phyloP scores from a whole-genome alignment of 805 yeast species.

The Kodamaea fukazawae region DNA sequence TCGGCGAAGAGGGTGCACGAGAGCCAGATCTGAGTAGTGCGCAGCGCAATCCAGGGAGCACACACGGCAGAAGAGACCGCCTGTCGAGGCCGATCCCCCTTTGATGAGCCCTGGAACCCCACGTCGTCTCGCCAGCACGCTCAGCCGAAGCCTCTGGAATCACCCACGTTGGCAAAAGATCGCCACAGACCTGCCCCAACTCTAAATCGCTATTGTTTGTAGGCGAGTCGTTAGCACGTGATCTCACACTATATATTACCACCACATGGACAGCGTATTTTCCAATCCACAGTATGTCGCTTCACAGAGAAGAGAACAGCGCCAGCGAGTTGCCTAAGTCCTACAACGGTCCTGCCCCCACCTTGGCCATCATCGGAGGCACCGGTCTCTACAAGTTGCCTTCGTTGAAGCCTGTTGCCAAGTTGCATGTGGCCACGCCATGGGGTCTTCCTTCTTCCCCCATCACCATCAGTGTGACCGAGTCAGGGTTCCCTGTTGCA shows the following conservation, averaged over 20 bases:
- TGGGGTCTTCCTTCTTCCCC: slow-evolving; percentile 98
- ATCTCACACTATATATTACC: background rate
- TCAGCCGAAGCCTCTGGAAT: too few species aligned
- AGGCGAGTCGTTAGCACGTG: too few species aligned
- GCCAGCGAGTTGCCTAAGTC: slow-evolving; percentile 44
- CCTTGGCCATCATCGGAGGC: slow-evolving; percentile 92
- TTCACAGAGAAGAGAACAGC: slow-evolving; percentile 32
- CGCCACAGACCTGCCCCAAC: background rate
- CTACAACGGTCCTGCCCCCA: slow-evolving; percentile 59
- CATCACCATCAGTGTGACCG: slow-evolving; percentile 82
- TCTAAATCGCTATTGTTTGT: too few species aligned
- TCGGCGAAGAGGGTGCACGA: too few species aligned
- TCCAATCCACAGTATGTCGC: slow-evolving; percentile 24
- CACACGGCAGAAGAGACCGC: too few species aligned
- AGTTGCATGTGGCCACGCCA: slow-evolving; percentile 81
- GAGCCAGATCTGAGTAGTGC: too few species aligned
- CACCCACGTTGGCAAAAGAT: background rate
- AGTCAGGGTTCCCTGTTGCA: slow-evolving; percentile 79
- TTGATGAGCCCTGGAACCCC: too few species aligned
- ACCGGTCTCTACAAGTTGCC: slow-evolving; percentile 93
- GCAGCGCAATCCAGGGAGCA: too few species aligned
- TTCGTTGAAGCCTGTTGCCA: slow-evolving; percentile 80
- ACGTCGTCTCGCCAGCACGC: too few species aligned
- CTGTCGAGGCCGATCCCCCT: too few species aligned
- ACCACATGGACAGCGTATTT: background rate